A percentile compares a stretch with the other conserved stretches of the same genome.
Conservation (phyloP, 495 filamentous ascomycete genomes). For the Saxophila tyrrhenica region DNA sequence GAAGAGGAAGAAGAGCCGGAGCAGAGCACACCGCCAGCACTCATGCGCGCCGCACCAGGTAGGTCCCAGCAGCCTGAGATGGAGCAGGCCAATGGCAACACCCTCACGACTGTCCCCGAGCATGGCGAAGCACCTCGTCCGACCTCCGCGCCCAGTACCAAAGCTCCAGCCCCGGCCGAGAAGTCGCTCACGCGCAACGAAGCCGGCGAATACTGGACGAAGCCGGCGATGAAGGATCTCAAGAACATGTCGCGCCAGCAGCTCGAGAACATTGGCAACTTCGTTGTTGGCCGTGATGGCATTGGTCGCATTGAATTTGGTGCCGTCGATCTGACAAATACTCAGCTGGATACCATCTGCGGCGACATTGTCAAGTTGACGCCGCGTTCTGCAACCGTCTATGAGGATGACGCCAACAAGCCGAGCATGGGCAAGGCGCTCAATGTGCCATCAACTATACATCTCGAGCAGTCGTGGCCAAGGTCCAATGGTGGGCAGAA, state of each 20-base stretch:
- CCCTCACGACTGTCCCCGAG: slow-evolving; percentile 70
- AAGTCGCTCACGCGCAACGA: slow-evolving; percentile 36
- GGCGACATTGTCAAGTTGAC: slow-evolving; percentile 61
- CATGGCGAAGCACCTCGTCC: slow-evolving; percentile 35
- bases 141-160: slow-evolving; percentile 19
- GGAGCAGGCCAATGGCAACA: slow-evolving; percentile 54
- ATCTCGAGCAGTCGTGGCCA: slow-evolving; percentile 82
- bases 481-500: slow-evolving; percentile 50
- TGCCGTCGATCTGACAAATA: slow-evolving; percentile 62
- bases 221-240: slow-evolving; percentile 58
- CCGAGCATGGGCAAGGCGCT: slow-evolving; percentile 72
- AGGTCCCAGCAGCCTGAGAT: slow-evolving; percentile 59
- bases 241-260: slow-evolving; percentile 61
- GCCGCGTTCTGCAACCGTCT: slow-evolving; percentile 72
- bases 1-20: slow-evolving; percentile 33
- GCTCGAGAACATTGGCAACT: slow-evolving; percentile 54
- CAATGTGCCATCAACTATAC: slow-evolving; percentile 79
- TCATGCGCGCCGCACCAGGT: no score
- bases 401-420: slow-evolving; percentile 62
- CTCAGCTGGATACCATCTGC: slow-evolving; percentile 61
- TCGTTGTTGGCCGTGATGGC: slow-evolving; percentile 70
- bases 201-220: slow-evolving; percentile 76
- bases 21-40: slow-evolving; percentile 41
- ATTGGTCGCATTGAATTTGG: slow-evolving; percentile 73
- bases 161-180: slow-evolving; percentile 1